These are phyloP conservation scores for Dichotomocladium elegans DNA, from an alignment of 371 early-diverging fungal species.

Conservation along the genomic window DNA sequence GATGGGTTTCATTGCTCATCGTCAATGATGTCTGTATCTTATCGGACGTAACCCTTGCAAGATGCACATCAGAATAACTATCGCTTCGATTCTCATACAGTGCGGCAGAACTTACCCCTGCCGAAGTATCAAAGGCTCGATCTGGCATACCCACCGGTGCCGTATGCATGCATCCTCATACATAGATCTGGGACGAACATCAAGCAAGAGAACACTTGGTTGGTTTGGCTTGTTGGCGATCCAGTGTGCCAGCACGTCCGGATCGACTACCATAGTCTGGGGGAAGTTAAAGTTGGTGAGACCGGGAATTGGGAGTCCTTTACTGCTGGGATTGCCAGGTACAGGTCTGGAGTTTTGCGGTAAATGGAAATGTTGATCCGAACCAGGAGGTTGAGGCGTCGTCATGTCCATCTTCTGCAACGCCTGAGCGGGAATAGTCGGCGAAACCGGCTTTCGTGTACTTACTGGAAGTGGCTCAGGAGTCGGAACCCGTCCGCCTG, in stretches of 20 bases:
- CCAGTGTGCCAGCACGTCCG: slow-evolving; percentile 40
- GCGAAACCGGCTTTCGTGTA: slow-evolving; percentile 1
- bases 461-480: slow-evolving; percentile 3
- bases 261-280: slow-evolving; percentile 23
- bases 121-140: slow-evolving; percentile 73
- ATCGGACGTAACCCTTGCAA: slow-evolving; percentile 33
- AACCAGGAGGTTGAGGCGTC: background rate
- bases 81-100: background rate
- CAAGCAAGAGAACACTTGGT: slow-evolving; percentile 70
- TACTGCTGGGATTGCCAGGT: background rate
- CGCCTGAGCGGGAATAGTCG: background rate
- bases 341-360: too few relatives aligned
- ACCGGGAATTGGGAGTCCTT: slow-evolving; percentile 6
- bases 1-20: slow-evolving; percentile 45
- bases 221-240: slow-evolving; percentile 27
- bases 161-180: slow-evolving; percentile 71
- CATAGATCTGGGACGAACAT: slow-evolving; percentile 71
- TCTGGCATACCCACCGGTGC: slow-evolving; percentile 65
- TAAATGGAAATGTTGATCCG: too few relatives aligned
- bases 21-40: slow-evolving; percentile 45
- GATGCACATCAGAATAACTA: background rate
- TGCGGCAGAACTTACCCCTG: slow-evolving; percentile 40
- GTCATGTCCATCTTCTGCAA: background rate
- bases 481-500: slow-evolving; percentile 5
- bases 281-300: slow-evolving; percentile 23